Percentiles rank a stretch among this genome's conserved stretches.
Conservation (phyloP, 768 basidiomycete species). For the Termitomyces sp. region DNA sequence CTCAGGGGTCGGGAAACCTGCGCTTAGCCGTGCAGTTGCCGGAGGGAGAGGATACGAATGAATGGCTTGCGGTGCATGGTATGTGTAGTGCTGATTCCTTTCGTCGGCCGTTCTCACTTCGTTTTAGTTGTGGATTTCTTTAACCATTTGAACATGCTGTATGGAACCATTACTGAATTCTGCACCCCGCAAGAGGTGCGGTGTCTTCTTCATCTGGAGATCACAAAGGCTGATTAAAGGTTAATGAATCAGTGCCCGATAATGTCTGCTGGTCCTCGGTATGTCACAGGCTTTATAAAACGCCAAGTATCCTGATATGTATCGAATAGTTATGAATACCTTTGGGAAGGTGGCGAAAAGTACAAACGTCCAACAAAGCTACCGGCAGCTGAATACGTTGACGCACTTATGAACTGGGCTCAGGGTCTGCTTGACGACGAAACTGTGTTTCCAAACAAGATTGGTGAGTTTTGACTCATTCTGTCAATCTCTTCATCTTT, state of each 20-base stretch:
- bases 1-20: constrained; percentile 92
- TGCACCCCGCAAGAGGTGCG: constrained; percentile 90
- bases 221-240: not conserved
- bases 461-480: constrained; percentile 49
- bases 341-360: constrained; percentile 89
- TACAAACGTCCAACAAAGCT: constrained; percentile 92
- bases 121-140: constrained; percentile 94
- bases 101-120: not conserved
- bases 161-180: constrained; percentile 97
- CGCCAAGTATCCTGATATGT: not conserved
- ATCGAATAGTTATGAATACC: constrained; percentile 76
- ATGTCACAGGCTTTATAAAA: constrained; percentile 16
- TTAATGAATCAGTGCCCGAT: constrained; percentile 71
- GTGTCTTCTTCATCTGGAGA: constrained; percentile 1
- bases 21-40: constrained; percentile 89
- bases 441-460: constrained; percentile 88
- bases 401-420: constrained; percentile 98
- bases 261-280: constrained; percentile 96
- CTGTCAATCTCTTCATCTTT: not conserved
- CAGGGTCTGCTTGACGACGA: constrained; percentile 93
- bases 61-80: constrained; percentile 99
- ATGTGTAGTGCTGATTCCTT: constrained; percentile 18
- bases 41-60: constrained; percentile 95
- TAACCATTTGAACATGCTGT: constrained; percentile 99
- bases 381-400: constrained; percentile 94